Evolutionary conservation across 2,329 filamentous ascomycete genomes (phyloP), one percentile per base, ranked within the genome.

Genomic region (Chrysoporthe cubensis): DNA sequence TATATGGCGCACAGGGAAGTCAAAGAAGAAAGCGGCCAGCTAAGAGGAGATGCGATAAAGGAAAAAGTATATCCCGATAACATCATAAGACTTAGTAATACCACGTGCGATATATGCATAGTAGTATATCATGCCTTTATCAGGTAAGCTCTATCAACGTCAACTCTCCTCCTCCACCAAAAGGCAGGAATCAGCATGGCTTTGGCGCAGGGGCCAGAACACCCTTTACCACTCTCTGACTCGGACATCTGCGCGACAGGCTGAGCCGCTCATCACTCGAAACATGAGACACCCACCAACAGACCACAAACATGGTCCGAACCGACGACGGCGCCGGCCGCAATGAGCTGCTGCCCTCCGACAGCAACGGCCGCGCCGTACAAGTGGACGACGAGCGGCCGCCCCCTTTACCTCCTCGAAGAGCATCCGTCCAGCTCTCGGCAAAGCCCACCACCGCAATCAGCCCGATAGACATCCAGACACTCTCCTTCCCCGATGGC

Each of bases 381-480:
- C 60, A 61, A 16, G 44, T 43, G 32, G 69, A 61, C 66, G 61
- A 64, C 32, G 57, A 71, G 16, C 69, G 72, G 7, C 73, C 73
- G 26, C 74, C 75, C 26, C 74, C 75, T 48, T 69, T 75, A 32
- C 75, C 74, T 21, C 75, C 74, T 13, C 71, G 73, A 48, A 71
- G 65, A 42, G 42, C 63, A 11, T 72, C 65, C 16, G 21, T 67
- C 37, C 66, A 66, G 63, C 44, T 69, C 66, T 64, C 70, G 75
- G 73, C 72, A 8, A 89, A 88, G 68, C 88, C 95, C 60, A 97
- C 94, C 3, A 97, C 94, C 0, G 94, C 94, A 11, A 76, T 98
- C 16, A 95, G 93, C 0, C 86, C 93, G 18, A 85, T 94, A 70
- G 94, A 95, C 72, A 90, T 94, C 66, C 91, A 93, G 73, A 92